Conservation (phyloP, 495 filamentous ascomycete genomes). For the Xylona heveae region DNA sequence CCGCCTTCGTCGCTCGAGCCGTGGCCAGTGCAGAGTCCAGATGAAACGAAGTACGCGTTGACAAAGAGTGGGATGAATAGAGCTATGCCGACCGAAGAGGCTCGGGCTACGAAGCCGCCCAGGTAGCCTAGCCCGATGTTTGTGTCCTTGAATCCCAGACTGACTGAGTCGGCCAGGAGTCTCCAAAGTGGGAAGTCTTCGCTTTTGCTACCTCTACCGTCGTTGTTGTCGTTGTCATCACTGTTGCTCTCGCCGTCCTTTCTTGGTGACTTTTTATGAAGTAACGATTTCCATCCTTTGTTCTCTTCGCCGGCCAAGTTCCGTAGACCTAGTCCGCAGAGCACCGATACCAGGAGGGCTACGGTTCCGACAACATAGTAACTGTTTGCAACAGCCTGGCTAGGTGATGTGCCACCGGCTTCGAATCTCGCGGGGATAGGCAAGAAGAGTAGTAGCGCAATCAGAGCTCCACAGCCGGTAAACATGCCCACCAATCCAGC, state of each 20-base stretch:
- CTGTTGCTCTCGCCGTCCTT: neutral
- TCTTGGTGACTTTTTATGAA: conserved; percentile 16
- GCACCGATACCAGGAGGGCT: conserved; percentile 47
- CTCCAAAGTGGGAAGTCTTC: conserved; percentile 13
- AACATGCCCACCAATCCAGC: conserved; percentile 84
- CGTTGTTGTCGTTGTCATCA: conserved; percentile 2
- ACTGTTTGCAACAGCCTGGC: conserved; percentile 47
- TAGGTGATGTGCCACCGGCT: conserved; percentile 38
- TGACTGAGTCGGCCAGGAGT: conserved; percentile 36
- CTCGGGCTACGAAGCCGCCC: conserved; percentile 84
- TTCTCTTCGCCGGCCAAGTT: conserved; percentile 55
- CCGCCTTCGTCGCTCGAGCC: conserved; percentile 28
- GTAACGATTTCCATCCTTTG: conserved; percentile 39
- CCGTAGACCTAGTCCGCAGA: conserved; percentile 64
- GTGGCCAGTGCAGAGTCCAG: conserved; percentile 50
- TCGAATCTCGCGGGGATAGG: conserved; percentile 67
- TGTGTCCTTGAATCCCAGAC: conserved; percentile 49
- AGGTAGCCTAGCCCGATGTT: conserved; percentile 74
- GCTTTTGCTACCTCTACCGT: too few relatives aligned
- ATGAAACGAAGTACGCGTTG: conserved; percentile 70
- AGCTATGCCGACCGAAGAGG: conserved; percentile 88
- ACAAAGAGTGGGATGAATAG: conserved; percentile 84
- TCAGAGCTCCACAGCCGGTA: conserved; percentile 75
- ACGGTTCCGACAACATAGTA: conserved; percentile 67
- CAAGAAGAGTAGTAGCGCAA: conserved; percentile 63